phyloP scores from a whole-genome alignment of 495 filamentous ascomycete genomes.

The Choiromyces venosus region DNA sequence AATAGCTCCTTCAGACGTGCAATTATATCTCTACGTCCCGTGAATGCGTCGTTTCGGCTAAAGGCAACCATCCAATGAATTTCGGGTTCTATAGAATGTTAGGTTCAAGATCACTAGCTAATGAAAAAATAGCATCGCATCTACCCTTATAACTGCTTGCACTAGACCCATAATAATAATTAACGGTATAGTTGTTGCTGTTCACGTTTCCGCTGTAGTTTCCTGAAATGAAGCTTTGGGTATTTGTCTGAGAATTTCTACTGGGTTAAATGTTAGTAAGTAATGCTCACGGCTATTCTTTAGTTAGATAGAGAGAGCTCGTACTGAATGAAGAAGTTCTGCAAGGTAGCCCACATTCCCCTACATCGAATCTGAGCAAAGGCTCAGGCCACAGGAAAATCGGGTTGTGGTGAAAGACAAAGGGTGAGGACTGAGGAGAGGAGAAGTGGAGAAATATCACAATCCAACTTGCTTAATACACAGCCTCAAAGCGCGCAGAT shows the following conservation, averaged over 20 bases:
- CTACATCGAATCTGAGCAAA: not conserved
- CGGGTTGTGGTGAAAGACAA: not conserved
- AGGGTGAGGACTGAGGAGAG: not conserved
- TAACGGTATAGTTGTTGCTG: not conserved
- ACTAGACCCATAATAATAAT: not conserved
- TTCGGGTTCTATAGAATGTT: not conserved
- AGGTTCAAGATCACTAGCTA: not conserved
- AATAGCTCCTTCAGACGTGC: constrained; percentile 40
- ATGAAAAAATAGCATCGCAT: not conserved
- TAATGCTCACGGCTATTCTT: too few species aligned
- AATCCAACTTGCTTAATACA: not conserved
- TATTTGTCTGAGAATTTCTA: too few species aligned
- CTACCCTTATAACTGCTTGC: not conserved
- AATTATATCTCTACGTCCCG: constrained; percentile 46
- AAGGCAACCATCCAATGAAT: constrained; percentile 37
- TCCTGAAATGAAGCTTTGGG: not conserved
- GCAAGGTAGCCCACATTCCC: not conserved
- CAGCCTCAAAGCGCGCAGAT: not conserved
- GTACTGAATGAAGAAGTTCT: not conserved
- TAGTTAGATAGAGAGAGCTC: not conserved
- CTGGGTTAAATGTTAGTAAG: not conserved
- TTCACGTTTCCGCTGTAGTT: not conserved
- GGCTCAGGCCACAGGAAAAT: not conserved
- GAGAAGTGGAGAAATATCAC: not conserved
- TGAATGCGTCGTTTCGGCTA: constrained; percentile 45